phyloP scores from a whole-genome alignment of 176 grass and related monocot genomes.

The Raddia distichophylla region DNA sequence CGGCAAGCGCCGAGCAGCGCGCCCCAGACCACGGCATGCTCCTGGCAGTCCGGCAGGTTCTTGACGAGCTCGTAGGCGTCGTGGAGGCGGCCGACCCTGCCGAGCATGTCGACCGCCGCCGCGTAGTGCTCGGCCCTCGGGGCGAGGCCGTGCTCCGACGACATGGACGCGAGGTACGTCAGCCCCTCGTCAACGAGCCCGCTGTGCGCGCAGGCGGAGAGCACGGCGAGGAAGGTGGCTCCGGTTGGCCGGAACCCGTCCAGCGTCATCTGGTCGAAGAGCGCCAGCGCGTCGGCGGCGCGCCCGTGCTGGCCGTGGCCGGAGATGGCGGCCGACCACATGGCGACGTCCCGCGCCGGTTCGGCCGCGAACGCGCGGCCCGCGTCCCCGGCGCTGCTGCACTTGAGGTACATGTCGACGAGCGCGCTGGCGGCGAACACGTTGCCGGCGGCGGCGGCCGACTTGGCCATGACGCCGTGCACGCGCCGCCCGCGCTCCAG shows the following conservation, averaged over 20 bases:
- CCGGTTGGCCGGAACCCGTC: conserved; percentile 46
- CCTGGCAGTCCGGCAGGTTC: conserved; percentile 51
- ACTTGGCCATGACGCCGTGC: conserved; percentile 53
- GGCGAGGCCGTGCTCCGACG: conserved; percentile 27
- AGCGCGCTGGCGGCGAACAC: conserved; percentile 52
- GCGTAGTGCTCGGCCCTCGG: conserved; percentile 49
- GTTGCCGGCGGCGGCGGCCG: conserved; percentile 33
- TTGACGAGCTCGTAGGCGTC: conserved; percentile 60
- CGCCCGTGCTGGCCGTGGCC: conserved; percentile 57
- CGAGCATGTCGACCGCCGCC: conserved; percentile 56
- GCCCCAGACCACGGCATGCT: conserved; percentile 63
- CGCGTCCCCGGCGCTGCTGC: conserved; percentile 52
- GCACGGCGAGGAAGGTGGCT: conserved; percentile 61
- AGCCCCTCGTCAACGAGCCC: conserved; percentile 53
- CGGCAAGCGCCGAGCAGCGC: conserved; percentile 58
- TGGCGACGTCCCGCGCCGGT: conserved; percentile 49
- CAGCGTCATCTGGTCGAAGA: conserved; percentile 44
- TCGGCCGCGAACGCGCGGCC: conserved; percentile 43
- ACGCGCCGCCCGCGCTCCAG: conserved; percentile 53
- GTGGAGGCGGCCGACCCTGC: conserved; percentile 46
- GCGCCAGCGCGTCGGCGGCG: conserved; percentile 44
- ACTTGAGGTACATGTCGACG: conserved; percentile 67
- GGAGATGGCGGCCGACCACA: conserved; percentile 55
- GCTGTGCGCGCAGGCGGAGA: conserved; percentile 54
- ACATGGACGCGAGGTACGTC: conserved; percentile 46